Base-by-base conservation (phyloP, 345 rosid genomes). In the Noccaea caerulescens region DNA sequence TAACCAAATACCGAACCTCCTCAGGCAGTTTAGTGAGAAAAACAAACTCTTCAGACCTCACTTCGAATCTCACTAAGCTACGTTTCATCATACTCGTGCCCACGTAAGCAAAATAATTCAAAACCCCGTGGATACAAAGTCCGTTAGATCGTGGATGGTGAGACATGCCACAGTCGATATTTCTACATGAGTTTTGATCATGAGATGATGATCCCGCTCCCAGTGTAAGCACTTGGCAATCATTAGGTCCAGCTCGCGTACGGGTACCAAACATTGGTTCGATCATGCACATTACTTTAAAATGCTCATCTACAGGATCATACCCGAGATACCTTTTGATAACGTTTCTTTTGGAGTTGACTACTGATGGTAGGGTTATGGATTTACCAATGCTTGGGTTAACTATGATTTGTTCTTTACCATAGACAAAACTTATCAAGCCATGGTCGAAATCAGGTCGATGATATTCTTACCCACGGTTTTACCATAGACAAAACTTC, bases 321-420 rank as follows among this genome's bases (percentile, higher is more conserved):
- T 41, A 60, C 12, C 66, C 38, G 4, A 60, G 42, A 30, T 7
- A 42, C 23, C 38, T 60, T 41, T 7, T 39, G 12, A 60, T 20
- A 7, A 60, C 18, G 1, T 10, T 59, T 60, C 38, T 42, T 43
- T 11, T 43, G 37, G 37, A 59, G 7, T 59, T 42, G 20, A 58
- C 47, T 11, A 7, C n/a, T n/a, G n/a, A 3, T 11, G 50, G 50
- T 42, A 41, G 7, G 18, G 36, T 42, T 39, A 59, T 59, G 6
- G 12, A 41, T 23, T 60, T 60, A n/a, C 65, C 65, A 3, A 36
- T 60, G 36, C 20, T 41, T 39, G 49, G 64, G n/a, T 60, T 42
- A 27, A 20, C 6, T 25, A 60, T 59, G 50, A 42, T n/a, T 41
- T 42, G 37, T 25, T 23, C 37, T 41, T 39, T 1, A 60, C 18